These are phyloP conservation scores for Hanseniaspora taiwanica DNA, from an alignment of 805 yeast genomes.

Conservation along the genomic window DNA sequence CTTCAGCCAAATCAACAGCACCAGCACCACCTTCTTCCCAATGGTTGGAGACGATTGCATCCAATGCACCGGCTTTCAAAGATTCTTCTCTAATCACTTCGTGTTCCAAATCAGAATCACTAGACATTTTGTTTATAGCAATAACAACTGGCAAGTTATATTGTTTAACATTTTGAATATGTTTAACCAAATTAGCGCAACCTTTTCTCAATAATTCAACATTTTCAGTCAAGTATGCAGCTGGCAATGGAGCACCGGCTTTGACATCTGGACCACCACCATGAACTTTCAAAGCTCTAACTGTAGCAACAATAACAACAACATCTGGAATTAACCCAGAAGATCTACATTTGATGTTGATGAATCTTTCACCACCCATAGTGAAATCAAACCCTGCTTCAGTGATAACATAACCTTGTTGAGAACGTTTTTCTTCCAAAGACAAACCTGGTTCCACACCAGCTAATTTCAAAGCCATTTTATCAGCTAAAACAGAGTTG, in stretches of 20 bases:
- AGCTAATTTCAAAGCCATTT: conserved; percentile 65
- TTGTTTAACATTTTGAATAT: conserved; percentile 54
- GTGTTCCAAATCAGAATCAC: conserved; percentile 58
- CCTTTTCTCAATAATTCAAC: conserved; percentile 56
- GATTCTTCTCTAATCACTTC: conserved; percentile 56
- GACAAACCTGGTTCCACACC: conserved; percentile 43
- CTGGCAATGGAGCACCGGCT: conserved; percentile 70
- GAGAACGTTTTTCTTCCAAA: conserved; percentile 31
- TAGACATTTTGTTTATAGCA: conserved; percentile 67
- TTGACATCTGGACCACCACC: conserved; percentile 86
- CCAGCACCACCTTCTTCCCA: conserved; percentile 84
- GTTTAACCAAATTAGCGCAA: conserved; percentile 64
- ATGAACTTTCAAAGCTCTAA: conserved; percentile 72
- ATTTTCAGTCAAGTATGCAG: conserved; percentile 60
- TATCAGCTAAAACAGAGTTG: conserved; percentile 70
- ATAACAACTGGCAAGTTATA: conserved; percentile 73
- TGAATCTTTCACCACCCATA: conserved; percentile 84
- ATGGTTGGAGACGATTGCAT: conserved; percentile 71
- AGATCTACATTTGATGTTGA: conserved; percentile 70
- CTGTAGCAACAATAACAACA: conserved; percentile 72
- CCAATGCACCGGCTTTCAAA: conserved; percentile 63
- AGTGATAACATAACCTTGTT: conserved; percentile 67
- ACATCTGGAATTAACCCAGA: conserved; percentile 70
- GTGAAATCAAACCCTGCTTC: conserved; percentile 88
- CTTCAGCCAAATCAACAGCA: conserved; percentile 59